Percentiles rank a stretch among this genome's conserved stretches.
phyloP scores from a whole-genome alignment of 202 grass and related monocot species.

The Saccharum hybrid region DNA sequence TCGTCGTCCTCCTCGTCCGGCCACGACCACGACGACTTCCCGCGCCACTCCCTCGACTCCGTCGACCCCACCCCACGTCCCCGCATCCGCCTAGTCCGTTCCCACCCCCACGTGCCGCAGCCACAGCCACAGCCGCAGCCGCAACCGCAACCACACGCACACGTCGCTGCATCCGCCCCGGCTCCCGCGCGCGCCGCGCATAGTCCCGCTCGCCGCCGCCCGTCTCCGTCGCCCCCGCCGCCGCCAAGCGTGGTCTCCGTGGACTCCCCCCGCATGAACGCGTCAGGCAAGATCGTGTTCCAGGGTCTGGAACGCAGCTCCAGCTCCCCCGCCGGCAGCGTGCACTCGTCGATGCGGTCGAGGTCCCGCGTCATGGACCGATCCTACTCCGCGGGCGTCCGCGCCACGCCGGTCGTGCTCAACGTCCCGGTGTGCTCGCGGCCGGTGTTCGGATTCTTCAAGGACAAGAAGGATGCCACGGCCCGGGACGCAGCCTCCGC shows the following conservation, averaged over 20 bases:
- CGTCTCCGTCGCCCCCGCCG: conserved; percentile 17
- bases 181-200: background rate
- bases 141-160: background rate
- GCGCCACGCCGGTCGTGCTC: conserved; percentile 72
- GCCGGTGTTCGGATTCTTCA: conserved; percentile 85
- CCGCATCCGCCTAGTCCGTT: conserved; percentile 56
- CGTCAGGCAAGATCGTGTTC: conserved; percentile 92
- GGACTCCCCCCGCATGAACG: conserved; percentile 92
- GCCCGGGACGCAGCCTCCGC: conserved; percentile 32
- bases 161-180: background rate
- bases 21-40: conserved; percentile 74
- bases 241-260: conserved; percentile 48
- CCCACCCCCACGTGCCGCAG: conserved; percentile 1
- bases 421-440: conserved; percentile 93
- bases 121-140: background rate
- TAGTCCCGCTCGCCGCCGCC: conserved; percentile 36
- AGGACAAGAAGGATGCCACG: conserved; percentile 74
- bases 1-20: conserved; percentile 78
- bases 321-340: conserved; percentile 75
- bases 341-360: conserved; percentile 60
- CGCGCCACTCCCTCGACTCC: conserved; percentile 64
- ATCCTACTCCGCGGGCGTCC: conserved; percentile 88
- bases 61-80: conserved; percentile 47
- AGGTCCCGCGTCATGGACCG: conserved; percentile 81
- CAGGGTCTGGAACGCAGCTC: conserved; percentile 93